phyloP scores from a whole-genome alignment of 805 yeast genomes.

The Lachancea lanzarotensis region DNA sequence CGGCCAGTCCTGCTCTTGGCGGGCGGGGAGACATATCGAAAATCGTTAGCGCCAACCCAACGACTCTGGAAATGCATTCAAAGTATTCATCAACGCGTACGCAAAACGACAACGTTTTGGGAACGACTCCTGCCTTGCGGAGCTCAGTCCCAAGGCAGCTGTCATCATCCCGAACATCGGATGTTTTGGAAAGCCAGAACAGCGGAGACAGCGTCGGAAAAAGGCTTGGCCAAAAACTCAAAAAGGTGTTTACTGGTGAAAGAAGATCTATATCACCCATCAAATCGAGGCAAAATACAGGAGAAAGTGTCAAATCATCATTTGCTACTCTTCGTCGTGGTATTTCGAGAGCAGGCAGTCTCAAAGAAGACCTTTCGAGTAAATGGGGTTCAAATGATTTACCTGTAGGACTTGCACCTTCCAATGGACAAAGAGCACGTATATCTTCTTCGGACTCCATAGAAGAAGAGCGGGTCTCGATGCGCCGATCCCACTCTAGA shows the following conservation, averaged over 20 bases:
- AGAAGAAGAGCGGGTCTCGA: slow-evolving; percentile 2
- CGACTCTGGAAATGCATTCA: slow-evolving; percentile 5
- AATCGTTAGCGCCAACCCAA: slow-evolving; percentile 6
- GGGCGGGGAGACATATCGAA: slow-evolving; percentile 8
- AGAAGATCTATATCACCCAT: slow-evolving; percentile 16
- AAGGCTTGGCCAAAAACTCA: slow-evolving; percentile 15
- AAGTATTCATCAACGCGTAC: slow-evolving; percentile 9
- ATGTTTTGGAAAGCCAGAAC: slow-evolving; percentile 8
- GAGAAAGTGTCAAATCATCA: slow-evolving; percentile 21
- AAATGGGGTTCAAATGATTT: slow-evolving; percentile 2
- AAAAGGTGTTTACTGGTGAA: slow-evolving; percentile 20
- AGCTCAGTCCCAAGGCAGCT: not conserved
- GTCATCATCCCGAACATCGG: slow-evolving; percentile 4
- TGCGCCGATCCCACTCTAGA: slow-evolving; percentile 4
- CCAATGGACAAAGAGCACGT: slow-evolving; percentile 1
- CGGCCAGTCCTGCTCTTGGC: slow-evolving; percentile 4
- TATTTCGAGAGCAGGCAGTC: slow-evolving; percentile 11
- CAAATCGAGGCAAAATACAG: slow-evolving; percentile 23
- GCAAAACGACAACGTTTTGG: slow-evolving; percentile 1
- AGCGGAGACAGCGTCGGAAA: slow-evolving; percentile 21
- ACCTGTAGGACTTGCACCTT: not conserved
- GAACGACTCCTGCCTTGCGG: no score
- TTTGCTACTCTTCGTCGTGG: slow-evolving; percentile 14
- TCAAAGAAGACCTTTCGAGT: slow-evolving; percentile 8
- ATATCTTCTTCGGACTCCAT: slow-evolving; percentile 7